Base-by-base conservation (phyloP, 2,329 filamentous ascomycete species). In the Fusarium tanahbumbuense region DNA sequence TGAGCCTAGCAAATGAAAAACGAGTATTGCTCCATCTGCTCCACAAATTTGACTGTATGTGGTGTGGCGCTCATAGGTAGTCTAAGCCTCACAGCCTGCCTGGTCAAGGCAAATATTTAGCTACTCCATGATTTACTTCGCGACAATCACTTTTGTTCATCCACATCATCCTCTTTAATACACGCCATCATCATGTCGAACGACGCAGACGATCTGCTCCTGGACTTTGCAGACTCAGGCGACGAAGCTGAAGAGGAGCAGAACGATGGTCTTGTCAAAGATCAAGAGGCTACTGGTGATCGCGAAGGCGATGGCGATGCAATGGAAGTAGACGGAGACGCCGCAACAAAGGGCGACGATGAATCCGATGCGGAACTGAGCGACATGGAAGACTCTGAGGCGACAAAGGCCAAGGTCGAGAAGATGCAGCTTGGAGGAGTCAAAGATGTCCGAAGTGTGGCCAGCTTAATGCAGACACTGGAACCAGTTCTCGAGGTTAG, bases 141-240 rank as follows among this genome's bases (percentile, higher is more conserved):
- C 71, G 64, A 70, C 53, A 72, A 64, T 53, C 49, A 48, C 47
- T 22, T 48, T 53, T 42, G 53, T 44, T 48, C 55, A 58, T 62
- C 44, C 45, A 54, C 48, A 65, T 48, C 48, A 27, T 55, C 46
- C 8, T 55, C 18, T 50, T 53, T 47, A 37, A 46, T 45, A 49
- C 64, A 63, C 49, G 46, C 61, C 69, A 60, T 60, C 76, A 80
- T 67, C 55, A 97, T 98, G 94, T 93, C 95, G 79, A 97, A 93
- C 46, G 87, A 97, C 69, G 95, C 93, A 68, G 94, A 98, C 76
- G 95, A 98, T 79, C 88, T 99, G 13, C 86, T 98, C 74, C 93
- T 96, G 76, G 93, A 97, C 59, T 81, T 82, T 60, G 81, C 78
- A 11, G 80, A 77, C 77, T 93, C 90, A 8, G 93, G 90, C 54